Base-by-base conservation (phyloP, 164 flowering plant species). In the Stephania cephalantha region DNA sequence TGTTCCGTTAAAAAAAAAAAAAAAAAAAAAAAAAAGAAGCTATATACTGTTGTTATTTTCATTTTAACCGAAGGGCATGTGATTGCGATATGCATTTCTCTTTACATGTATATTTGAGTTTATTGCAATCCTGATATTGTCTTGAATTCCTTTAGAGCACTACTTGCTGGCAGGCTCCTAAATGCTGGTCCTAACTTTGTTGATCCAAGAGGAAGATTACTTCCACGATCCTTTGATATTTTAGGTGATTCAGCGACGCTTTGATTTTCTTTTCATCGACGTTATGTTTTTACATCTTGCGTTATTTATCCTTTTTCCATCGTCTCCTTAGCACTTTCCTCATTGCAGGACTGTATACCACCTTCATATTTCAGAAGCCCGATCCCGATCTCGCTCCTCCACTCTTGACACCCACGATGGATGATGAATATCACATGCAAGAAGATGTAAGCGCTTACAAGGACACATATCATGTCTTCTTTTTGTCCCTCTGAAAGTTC, bases 291-390 rank as follows among this genome's bases (percentile, higher is more conserved):
- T 25, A 25, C 25, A 1, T 42, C 30, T 35, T 10, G 44, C 17
- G n/a, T 45, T n/a, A 69, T 68, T 75, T 68, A 61, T 69, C 31
- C 17, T 13, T 50, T 9, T 15, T 7, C 22, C 15, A 44, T 72
- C 31, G 42, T 9, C 46, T 29, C 25, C 20, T 70, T 48, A 52
- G 50, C 70, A 45, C 81, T 64, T 70, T 50, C 46, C 67, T n/a
- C 75, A 77, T 72, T 81, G 74, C 87, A 95, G 98, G 99, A 80
- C 83, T 95, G 46, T 93, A 93, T 77, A 91, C 93, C 20, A 91
- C 92, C 20, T 93, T 95, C 75, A 83, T 95, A 80, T 92, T 95
- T 80, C 95, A 88, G 78, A 95, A 93, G 88, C 97, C 95, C 45
- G 91, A 95, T 79, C 99, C 95, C 71, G 94, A 92, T 80, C 76